phyloP scores from a whole-genome alignment of 257 asterid genomes.

The Solanum lignicaule region DNA sequence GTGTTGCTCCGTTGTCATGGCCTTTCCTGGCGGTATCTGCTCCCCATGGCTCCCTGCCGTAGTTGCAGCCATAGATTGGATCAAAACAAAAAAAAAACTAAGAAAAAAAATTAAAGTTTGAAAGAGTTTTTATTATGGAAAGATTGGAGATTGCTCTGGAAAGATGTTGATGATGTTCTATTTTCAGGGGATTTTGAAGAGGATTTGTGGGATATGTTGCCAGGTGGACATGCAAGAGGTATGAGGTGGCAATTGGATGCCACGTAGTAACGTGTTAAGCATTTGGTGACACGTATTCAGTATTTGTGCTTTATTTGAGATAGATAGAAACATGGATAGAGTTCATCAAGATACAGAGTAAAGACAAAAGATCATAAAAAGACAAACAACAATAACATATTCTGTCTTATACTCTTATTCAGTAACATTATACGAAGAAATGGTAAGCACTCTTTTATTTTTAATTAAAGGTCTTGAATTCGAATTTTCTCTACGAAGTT shows the following conservation, averaged over 20 bases:
- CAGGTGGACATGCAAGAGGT: background rate
- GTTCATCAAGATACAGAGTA: background rate
- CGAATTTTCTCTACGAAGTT: fast-evolving
- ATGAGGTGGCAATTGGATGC: background rate
- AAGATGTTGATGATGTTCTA: background rate
- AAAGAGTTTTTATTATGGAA: background rate
- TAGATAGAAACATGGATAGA: background rate
- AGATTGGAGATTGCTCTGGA: background rate
- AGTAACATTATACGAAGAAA: fast-evolving
- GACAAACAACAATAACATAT: no score
- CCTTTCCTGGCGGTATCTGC: constrained; percentile 54
- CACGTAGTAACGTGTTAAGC: background rate
- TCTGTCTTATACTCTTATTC: no score
- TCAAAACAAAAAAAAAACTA: background rate
- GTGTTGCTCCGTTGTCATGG: constrained; percentile 41
- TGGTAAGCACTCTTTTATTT: fast-evolving
- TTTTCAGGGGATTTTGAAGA: background rate
- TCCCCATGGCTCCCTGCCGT: background rate
- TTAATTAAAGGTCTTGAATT: no score
- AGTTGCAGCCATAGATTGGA: background rate
- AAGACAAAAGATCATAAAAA: no score
- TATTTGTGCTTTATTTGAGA: background rate
- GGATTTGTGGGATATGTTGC: background rate
- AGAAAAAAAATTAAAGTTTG: background rate
- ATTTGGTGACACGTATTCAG: background rate